These are phyloP conservation scores for Cudoniella acicularis DNA, from an alignment of 495 filamentous ascomycete species.

Conservation along the genomic window DNA sequence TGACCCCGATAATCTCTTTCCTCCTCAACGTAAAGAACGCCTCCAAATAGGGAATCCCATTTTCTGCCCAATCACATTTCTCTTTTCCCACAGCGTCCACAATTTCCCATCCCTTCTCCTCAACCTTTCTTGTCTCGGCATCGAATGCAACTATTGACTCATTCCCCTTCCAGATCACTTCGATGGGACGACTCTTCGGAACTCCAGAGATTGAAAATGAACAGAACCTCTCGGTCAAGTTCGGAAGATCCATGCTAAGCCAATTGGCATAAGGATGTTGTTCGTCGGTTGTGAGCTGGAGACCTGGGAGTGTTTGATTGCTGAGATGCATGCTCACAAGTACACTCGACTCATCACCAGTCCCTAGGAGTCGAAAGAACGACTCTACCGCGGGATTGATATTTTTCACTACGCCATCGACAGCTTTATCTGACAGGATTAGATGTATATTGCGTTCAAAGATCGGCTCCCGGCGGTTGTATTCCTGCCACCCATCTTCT, in stretches of 20 bases:
- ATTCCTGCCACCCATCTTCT: background rate
- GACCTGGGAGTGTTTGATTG: background rate
- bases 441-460: background rate
- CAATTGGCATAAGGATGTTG: background rate
- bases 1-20: background rate
- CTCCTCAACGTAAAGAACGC: background rate
- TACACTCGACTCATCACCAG: background rate
- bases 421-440: background rate
- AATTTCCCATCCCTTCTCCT: background rate
- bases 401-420: background rate
- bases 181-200: background rate
- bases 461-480: background rate
- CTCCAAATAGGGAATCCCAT: background rate
- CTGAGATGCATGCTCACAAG: background rate
- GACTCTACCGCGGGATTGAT: background rate
- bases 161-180: background rate
- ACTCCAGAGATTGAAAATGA: background rate
- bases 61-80: background rate
- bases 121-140: background rate
- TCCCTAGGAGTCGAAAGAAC: background rate
- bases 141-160: background rate
- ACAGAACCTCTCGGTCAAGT: background rate
- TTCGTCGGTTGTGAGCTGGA: background rate
- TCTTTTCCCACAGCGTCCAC: background rate
- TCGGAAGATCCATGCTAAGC: background rate